phyloP scores from a whole-genome alignment of 768 basidiomycete species.

The Mycena vitilis region DNA sequence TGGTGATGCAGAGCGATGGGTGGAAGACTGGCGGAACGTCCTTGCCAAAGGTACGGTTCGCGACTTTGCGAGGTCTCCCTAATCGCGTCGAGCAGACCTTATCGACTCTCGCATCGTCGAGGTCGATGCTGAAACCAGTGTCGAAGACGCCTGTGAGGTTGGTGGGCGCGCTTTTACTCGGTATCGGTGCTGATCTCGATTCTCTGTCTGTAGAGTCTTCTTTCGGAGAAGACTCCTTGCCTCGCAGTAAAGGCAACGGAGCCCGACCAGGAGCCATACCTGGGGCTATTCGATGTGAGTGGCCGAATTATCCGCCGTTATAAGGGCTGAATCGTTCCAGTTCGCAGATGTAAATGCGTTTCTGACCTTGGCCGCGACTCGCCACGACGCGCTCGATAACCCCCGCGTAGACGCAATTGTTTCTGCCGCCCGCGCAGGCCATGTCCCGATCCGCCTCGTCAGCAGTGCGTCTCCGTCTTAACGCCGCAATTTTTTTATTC shows the following conservation, averaged over 20 bases:
- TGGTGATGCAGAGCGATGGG: conserved; percentile 62
- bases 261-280: conserved; percentile 44
- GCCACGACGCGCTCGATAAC: conserved; percentile 71
- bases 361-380: conserved; percentile 82
- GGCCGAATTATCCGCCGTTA: too few relatives aligned
- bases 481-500: background rate
- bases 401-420: conserved; percentile 76
- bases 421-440: conserved; percentile 77
- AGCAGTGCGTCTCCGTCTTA: conserved; percentile 67
- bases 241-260: conserved; percentile 64
- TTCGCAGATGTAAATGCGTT: conserved; percentile 92
- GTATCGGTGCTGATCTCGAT: conserved; percentile 18
- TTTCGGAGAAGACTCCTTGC: conserved; percentile 72
- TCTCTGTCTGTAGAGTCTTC: conserved; percentile 60
- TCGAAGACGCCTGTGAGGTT: conserved; percentile 88
- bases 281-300: conserved; percentile 83
- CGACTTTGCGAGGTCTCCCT: background rate
- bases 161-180: conserved; percentile 10
- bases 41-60: conserved; percentile 64
- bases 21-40: conserved; percentile 65
- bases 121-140: conserved; percentile 76
- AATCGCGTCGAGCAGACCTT: conserved; percentile 59
- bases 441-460: conserved; percentile 79
- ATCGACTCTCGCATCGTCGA: conserved; percentile 76
- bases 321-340: conserved; percentile 58